Conservation (phyloP, 768 basidiomycete genomes). For the Leucocoprinus sp. region DNA sequence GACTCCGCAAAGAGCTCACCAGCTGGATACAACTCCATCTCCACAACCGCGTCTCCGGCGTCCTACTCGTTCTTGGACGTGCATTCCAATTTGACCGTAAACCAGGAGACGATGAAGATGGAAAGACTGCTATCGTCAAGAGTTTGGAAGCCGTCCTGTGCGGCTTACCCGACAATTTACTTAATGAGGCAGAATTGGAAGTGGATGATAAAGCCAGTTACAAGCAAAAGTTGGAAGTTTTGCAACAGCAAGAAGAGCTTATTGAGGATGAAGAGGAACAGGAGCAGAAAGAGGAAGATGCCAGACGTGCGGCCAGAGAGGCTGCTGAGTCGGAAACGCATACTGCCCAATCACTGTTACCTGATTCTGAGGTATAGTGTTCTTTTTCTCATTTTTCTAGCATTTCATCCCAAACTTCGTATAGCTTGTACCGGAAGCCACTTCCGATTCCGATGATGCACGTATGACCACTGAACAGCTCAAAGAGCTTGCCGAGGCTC, state of each 20-base stretch:
- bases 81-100: slow-evolving; percentile 91
- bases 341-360: slow-evolving; percentile 74
- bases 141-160: slow-evolving; percentile 87
- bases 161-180: slow-evolving; percentile 90
- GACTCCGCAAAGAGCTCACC: slow-evolving; percentile 80
- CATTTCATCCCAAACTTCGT: neutral
- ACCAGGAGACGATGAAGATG: slow-evolving; percentile 66
- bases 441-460: slow-evolving; percentile 58
- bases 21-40: slow-evolving; percentile 93
- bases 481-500: slow-evolving; percentile 85
- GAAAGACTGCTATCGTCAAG: slow-evolving; percentile 71
- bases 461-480: slow-evolving; percentile 97
- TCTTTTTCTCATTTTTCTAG: neutral
- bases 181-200: slow-evolving; percentile 95
- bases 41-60: slow-evolving; percentile 86
- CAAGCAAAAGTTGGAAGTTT: slow-evolving; percentile 96
- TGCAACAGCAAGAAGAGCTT: slow-evolving; percentile 97
- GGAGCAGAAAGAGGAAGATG: slow-evolving; percentile 90
- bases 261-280: slow-evolving; percentile 99
- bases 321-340: slow-evolving; percentile 72
- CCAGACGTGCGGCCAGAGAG: slow-evolving; percentile 79
- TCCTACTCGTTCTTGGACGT: slow-evolving; percentile 85
- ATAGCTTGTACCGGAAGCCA: slow-evolving; percentile 57
- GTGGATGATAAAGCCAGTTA: slow-evolving; percentile 93
- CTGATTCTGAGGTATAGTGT: slow-evolving; percentile 74